These are phyloP conservation scores for Metrosideros polymorpha DNA, from an alignment of 441 rosid species.

Conservation along the genomic window DNA sequence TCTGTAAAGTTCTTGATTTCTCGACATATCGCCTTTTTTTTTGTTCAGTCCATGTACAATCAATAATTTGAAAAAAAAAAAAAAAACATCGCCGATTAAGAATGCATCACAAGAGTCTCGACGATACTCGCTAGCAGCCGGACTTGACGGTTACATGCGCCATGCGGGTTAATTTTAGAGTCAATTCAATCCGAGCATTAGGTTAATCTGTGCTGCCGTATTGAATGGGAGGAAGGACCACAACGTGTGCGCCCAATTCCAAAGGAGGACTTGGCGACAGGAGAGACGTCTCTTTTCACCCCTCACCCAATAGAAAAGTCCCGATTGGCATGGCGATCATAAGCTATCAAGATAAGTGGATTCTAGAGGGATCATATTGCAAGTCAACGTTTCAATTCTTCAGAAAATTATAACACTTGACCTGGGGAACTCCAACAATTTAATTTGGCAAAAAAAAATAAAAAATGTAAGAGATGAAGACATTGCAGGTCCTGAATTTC, in stretches of 20 bases:
- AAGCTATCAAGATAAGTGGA: not conserved
- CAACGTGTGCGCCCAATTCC: not conserved
- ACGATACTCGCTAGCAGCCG: too few relatives aligned
- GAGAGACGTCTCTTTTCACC: too few relatives aligned
- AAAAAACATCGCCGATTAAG: not conserved
- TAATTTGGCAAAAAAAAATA: not conserved
- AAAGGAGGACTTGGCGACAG: not conserved
- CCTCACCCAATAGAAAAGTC: not conserved
- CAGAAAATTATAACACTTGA: not conserved
- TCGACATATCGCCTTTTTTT: not conserved
- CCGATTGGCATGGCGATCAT: not conserved
- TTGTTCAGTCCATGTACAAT: not conserved
- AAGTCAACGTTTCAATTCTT: not conserved
- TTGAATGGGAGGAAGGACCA: not conserved
- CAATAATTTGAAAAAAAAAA: not conserved
- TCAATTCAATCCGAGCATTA: rapidly evolving
- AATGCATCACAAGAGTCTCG: not conserved
- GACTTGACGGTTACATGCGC: too few relatives aligned
- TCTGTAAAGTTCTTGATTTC: not conserved
- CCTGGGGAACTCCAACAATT: rapidly evolving
- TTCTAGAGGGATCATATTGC: not conserved
- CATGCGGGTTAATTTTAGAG: not conserved
- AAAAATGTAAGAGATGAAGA: not conserved
- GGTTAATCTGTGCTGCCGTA: not conserved
- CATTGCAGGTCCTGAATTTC: rapidly evolving